phyloP scores from a whole-genome alignment of 2,329 filamentous ascomycete genomes.

The Akanthomyces dipterigenus region DNA sequence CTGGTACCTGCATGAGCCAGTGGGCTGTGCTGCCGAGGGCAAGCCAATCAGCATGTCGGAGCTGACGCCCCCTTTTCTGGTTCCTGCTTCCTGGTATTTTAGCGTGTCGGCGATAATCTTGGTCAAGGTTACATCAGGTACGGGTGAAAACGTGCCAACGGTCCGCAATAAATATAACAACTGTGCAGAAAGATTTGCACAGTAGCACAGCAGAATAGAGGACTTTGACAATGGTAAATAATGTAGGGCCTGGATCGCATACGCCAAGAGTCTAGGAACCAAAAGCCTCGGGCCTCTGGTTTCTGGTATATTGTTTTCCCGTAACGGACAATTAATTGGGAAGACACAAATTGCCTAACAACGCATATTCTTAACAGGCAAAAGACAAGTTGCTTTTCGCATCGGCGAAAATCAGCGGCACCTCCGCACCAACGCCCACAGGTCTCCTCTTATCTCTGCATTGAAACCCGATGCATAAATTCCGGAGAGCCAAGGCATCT shows the following conservation, averaged over 20 bases:
- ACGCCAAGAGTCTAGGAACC: not conserved
- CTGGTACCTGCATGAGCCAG: constrained; percentile 10
- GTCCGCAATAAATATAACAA: not conserved
- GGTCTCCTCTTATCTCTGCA: too few species aligned
- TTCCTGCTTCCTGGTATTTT: not conserved
- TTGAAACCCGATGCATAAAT: too few species aligned
- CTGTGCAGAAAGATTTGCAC: not conserved
- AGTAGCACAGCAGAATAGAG: not conserved
- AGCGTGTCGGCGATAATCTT: not conserved
- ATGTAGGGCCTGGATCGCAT: not conserved
- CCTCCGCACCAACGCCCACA: too few species aligned
- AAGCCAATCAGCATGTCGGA: not conserved
- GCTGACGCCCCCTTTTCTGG: constrained; percentile 3
- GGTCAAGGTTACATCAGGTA: constrained; percentile 1
- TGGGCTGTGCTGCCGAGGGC: not conserved
- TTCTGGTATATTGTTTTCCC: too few species aligned
- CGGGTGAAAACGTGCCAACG: not conserved
- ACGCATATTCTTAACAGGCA: too few species aligned
- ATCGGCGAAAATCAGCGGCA: too few species aligned
- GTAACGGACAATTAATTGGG: too few species aligned
- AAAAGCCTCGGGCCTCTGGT: too few species aligned
- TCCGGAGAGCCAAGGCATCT: too few species aligned
- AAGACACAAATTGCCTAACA: too few species aligned
- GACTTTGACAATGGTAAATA: not conserved
- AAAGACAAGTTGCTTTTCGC: too few species aligned